phyloP scores from a whole-genome alignment of 1,139 yeast species.

The Candida sp. region DNA sequence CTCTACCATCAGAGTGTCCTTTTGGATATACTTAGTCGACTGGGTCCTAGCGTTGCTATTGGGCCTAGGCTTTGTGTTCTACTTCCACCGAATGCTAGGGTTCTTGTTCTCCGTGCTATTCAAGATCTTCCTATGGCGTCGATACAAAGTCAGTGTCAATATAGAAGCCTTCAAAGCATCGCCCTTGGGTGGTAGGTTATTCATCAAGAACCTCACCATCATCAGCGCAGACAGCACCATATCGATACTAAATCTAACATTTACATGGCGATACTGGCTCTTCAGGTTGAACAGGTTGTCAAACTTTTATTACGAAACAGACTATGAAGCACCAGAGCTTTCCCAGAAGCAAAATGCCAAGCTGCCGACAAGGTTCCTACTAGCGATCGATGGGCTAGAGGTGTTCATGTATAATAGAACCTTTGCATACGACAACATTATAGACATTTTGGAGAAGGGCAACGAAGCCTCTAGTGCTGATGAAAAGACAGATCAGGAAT shows the following conservation, averaged over 20 bases:
- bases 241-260: constrained; percentile 67
- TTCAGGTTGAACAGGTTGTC: constrained; percentile 54
- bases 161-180: constrained; percentile 79
- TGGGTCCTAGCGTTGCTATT: constrained; percentile 76
- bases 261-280: constrained; percentile 94
- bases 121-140: constrained; percentile 67
- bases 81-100: constrained; percentile 79
- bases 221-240: constrained; percentile 74
- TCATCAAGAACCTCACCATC: constrained; percentile 75
- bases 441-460: constrained; percentile 41
- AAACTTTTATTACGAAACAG: constrained; percentile 32
- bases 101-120: constrained; percentile 53
- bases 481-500: constrained; percentile 14
- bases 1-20: constrained; percentile 39
- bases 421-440: constrained; percentile 71
- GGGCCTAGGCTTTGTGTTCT: constrained; percentile 69
- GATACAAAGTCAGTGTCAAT: constrained; percentile 56
- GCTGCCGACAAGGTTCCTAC: constrained; percentile 62
- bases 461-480: constrained; percentile 8
- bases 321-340: constrained; percentile 20
- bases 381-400: constrained; percentile 79
- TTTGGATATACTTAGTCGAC: constrained; percentile 85
- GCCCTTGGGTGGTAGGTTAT: constrained; percentile 79
- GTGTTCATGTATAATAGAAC: constrained; percentile 81
- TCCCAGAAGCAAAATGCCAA: constrained; percentile 38